Conservation (phyloP, 805 yeast genomes). For the Vanderwaltozyma yarrowii region DNA sequence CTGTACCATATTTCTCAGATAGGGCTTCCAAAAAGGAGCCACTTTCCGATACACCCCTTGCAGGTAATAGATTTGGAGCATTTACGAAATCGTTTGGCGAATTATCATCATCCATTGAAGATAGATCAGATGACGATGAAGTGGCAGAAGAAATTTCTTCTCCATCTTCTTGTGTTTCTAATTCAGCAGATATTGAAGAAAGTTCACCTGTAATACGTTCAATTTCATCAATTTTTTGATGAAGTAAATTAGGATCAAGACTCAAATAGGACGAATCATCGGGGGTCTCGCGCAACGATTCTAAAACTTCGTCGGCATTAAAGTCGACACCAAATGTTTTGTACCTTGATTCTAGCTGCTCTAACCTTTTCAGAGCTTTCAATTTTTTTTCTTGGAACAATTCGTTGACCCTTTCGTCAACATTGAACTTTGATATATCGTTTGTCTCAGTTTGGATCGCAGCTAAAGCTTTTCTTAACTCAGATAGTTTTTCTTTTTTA, state of each 20-base stretch:
- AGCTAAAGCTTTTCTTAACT: conserved; percentile 47
- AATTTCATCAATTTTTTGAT: conserved; percentile 17
- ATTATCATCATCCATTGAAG: conserved; percentile 3
- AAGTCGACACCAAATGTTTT: conserved; percentile 56
- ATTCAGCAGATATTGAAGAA: neutral
- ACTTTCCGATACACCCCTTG: conserved; percentile 5
- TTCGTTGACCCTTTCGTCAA: conserved; percentile 41
- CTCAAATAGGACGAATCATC: conserved; percentile 5
- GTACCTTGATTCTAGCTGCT: conserved; percentile 57
- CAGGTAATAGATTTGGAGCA: neutral
- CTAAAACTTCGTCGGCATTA: conserved; percentile 9
- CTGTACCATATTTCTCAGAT: conserved; percentile 27
- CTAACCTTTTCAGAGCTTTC: conserved; percentile 61
- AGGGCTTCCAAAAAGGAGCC: conserved; percentile 25
- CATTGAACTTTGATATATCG: conserved; percentile 60
- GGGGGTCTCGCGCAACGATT: conserved; percentile 1
- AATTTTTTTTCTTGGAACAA: conserved; percentile 48
- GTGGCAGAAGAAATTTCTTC: conserved; percentile 1
- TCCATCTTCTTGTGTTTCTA: neutral
- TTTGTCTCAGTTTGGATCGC: conserved; percentile 64
- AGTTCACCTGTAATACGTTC: conserved; percentile 18
- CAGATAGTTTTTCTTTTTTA: conserved; percentile 46
- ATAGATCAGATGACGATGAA: conserved; percentile 4
- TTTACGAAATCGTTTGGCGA: conserved; percentile 2
- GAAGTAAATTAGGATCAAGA: conserved; percentile 19